phyloP scores from a whole-genome alignment of 768 basidiomycete genomes.

The Leucocoprinus birnbaumii region DNA sequence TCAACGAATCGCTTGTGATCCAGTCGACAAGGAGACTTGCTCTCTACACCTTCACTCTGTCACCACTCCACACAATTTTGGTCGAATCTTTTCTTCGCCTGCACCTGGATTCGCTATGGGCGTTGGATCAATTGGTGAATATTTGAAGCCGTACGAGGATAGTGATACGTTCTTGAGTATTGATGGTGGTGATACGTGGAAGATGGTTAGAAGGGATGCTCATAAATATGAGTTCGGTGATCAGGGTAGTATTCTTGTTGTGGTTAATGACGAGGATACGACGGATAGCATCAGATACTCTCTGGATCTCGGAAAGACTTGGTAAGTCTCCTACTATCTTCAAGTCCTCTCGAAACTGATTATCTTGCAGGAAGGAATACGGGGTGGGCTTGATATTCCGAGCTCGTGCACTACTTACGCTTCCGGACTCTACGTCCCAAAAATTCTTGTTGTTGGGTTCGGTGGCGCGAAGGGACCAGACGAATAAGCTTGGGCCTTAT shows the following conservation, averaged over 20 bases:
- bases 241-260: conserved; percentile 73
- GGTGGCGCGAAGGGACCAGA: conserved; percentile 58
- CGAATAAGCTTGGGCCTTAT: conserved; percentile 51
- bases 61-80: conserved; percentile 89
- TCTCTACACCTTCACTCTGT: conserved; percentile 93
- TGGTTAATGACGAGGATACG: conserved; percentile 81
- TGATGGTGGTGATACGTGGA: conserved; percentile 88
- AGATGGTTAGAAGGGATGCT: conserved; percentile 68
- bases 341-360: not conserved
- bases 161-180: conserved; percentile 92
- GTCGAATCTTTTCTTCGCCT: conserved; percentile 90
- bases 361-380: conserved; percentile 56
- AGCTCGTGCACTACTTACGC: conserved; percentile 76
- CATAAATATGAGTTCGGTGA: conserved; percentile 98
- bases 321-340: conserved; percentile 49
- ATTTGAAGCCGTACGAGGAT: conserved; percentile 71
- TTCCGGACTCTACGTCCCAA: conserved; percentile 94
- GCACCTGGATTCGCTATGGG: conserved; percentile 96
- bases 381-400: conserved; percentile 69
- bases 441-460: conserved; percentile 91
- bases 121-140: conserved; percentile 83
- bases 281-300: conserved; percentile 75
- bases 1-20: conserved; percentile 59
- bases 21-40: conserved; percentile 55
- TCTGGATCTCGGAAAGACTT: conserved; percentile 76